Percentiles rank a stretch among this genome's conserved stretches.
phyloP scores from a whole-genome alignment of 2,329 filamentous ascomycete genomes.

The Ceratocystis huliohia region DNA sequence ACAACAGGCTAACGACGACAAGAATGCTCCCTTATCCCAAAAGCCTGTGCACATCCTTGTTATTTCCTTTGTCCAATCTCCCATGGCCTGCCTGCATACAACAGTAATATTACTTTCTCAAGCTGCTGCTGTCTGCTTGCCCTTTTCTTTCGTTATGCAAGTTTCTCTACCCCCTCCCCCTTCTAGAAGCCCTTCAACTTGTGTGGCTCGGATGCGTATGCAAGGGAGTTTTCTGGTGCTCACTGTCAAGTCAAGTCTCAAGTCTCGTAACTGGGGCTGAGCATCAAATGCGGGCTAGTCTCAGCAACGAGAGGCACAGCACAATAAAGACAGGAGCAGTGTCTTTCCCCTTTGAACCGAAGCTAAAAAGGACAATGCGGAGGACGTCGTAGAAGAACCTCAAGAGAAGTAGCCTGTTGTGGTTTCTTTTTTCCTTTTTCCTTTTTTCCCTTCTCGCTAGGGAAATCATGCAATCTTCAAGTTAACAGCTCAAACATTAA shows the following conservation, averaged over 20 bases:
- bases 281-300: neutral
- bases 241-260: too few relatives aligned
- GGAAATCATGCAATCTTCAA: neutral
- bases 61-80: neutral
- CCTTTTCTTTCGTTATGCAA: neutral
- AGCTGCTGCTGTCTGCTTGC: neutral
- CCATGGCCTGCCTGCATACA: neutral
- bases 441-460: neutral
- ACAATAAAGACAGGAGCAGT: neutral
- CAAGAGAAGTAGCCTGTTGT: too few relatives aligned
- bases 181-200: conserved; percentile 8
- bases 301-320: neutral
- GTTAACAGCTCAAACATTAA: neutral
- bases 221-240: neutral
- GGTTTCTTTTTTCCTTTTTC: neutral
- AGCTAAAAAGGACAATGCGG: too few relatives aligned
- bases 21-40: neutral
- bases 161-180: neutral
- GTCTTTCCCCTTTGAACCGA: too few relatives aligned
- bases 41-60: neutral
- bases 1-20: too few relatives aligned
- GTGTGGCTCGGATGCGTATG: neutral
- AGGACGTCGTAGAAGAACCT: too few relatives aligned
- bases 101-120: neutral
- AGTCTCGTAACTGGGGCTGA: neutral